phyloP scores from a whole-genome alignment of 2,329 filamentous ascomycete genomes.

The Zymoseptoria passerinii region DNA sequence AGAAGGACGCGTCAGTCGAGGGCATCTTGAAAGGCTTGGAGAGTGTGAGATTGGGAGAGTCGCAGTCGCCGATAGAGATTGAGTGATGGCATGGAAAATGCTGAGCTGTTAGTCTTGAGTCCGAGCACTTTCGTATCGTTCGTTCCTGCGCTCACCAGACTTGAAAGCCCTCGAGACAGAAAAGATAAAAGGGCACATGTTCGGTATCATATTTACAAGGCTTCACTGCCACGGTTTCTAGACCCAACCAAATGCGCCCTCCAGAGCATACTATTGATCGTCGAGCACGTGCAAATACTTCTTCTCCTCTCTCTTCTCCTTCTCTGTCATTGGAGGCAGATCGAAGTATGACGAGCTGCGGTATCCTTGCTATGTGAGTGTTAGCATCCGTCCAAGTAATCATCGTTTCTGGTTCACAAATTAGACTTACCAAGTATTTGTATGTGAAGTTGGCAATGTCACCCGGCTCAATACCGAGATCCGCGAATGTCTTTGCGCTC shows the following conservation, averaged over 20 bases:
- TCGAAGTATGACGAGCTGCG: constrained; percentile 85
- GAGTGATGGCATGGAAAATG: constrained; percentile 2
- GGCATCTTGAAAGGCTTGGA: constrained; percentile 9
- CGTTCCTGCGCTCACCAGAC: neutral
- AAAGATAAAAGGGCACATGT: neutral
- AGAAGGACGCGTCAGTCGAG: constrained; percentile 28
- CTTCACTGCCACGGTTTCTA: neutral
- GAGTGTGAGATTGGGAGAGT: constrained; percentile 8
- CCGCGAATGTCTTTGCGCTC: constrained; percentile 88
- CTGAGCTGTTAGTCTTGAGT: neutral
- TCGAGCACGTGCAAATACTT: constrained; percentile 94
- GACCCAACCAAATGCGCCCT: neutral
- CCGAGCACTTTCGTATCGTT: neutral
- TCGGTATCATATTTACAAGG: neutral
- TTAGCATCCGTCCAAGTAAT: constrained; percentile 26
- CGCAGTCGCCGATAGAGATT: constrained; percentile 9
- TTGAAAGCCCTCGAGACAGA: neutral
- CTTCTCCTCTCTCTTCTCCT: constrained; percentile 88
- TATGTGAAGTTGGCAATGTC: constrained; percentile 83
- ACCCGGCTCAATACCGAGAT: constrained; percentile 80
- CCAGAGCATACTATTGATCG: constrained; percentile 55
- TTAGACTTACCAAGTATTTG: constrained; percentile 72
- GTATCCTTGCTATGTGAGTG: constrained; percentile 65
- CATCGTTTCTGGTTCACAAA: neutral
- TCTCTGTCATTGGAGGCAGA: constrained; percentile 86